These are phyloP conservation scores for Bipolaris sorokiniana DNA, from an alignment of 2,329 filamentous ascomycete genomes.

Conservation along the genomic window DNA sequence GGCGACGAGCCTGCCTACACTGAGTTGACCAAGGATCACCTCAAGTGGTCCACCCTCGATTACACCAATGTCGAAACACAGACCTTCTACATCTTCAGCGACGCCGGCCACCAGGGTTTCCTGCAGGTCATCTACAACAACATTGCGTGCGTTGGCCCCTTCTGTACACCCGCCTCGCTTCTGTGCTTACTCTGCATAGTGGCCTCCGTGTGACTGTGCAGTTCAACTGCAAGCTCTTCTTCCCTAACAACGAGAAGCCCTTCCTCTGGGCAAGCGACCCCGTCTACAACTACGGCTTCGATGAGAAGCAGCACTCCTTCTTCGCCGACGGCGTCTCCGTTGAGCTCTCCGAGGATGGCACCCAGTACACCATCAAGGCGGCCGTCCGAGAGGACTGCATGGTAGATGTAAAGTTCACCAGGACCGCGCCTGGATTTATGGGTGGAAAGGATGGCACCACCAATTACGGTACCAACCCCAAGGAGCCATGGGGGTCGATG, in stretches of 20 bases:
- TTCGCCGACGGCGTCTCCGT: conserved; percentile 85
- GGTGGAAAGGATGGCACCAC: conserved; percentile 83
- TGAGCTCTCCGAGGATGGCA: conserved; percentile 84
- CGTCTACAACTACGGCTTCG: conserved; percentile 80
- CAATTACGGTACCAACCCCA: conserved; percentile 83
- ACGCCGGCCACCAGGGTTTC: conserved; percentile 77
- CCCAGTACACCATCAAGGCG: conserved; percentile 86
- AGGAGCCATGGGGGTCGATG: conserved; percentile 90
- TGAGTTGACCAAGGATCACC: conserved; percentile 75
- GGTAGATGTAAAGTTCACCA: conserved; percentile 84
- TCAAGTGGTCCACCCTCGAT: conserved; percentile 82
- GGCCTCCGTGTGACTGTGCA: conserved; percentile 89
- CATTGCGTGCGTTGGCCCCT: conserved; percentile 72
- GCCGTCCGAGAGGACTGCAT: conserved; percentile 79
- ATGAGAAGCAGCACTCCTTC: conserved; percentile 80
- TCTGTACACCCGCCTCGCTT: not conserved
- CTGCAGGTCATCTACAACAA: conserved; percentile 97
- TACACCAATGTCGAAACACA: conserved; percentile 93
- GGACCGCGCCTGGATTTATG: conserved; percentile 79
- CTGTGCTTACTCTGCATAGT: conserved; percentile 56
- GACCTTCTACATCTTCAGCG: conserved; percentile 86
- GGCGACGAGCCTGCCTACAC: conserved; percentile 79
- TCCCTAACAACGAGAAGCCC: conserved; percentile 72
- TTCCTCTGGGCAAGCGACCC: conserved; percentile 84
- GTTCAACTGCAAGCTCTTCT: conserved; percentile 94